A percentile compares a stretch with the other conserved stretches of the same genome.
phyloP scores from a whole-genome alignment of 768 basidiomycete species.

The Mycena kentingensis region DNA sequence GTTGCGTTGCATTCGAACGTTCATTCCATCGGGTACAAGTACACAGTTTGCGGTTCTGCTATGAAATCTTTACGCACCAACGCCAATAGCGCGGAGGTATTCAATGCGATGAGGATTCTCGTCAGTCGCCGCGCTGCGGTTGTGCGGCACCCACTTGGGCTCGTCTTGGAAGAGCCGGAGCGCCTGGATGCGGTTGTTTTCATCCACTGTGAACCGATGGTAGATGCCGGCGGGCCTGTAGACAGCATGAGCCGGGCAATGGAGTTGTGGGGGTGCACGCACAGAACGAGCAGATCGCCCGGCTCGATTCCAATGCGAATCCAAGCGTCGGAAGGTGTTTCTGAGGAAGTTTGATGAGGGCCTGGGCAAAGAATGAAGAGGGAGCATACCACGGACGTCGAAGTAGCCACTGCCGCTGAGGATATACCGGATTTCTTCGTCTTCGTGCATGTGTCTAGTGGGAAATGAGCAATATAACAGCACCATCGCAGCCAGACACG shows the following conservation, averaged over 20 bases:
- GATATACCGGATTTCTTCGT: background rate
- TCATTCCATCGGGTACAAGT: too few relatives aligned
- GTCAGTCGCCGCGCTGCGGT: conserved; percentile 64
- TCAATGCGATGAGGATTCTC: conserved; percentile 59
- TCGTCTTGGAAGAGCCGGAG: conserved; percentile 91
- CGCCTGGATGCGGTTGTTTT: conserved; percentile 68
- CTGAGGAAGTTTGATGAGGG: conserved; percentile 34
- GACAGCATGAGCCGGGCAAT: too few relatives aligned
- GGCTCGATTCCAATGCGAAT: conserved; percentile 72
- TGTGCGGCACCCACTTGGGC: conserved; percentile 86
- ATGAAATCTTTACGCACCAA: conserved; percentile 40
- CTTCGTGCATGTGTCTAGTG: background rate
- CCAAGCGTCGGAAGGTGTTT: conserved; percentile 70
- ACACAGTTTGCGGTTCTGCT: too few relatives aligned
- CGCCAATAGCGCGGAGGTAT: conserved; percentile 57
- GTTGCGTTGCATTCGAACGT: too few relatives aligned
- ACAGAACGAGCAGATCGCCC: conserved; percentile 73
- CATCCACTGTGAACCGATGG: conserved; percentile 90
- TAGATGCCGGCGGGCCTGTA: conserved; percentile 88
- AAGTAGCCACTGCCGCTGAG: background rate
- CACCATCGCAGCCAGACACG: background rate
- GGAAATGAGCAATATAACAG: background rate
- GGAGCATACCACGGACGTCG: background rate
- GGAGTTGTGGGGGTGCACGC: too few relatives aligned
- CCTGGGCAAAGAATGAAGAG: background rate